Base-by-base conservation (phyloP, 345 rosid genomes). In the Iberis pinnata region DNA sequence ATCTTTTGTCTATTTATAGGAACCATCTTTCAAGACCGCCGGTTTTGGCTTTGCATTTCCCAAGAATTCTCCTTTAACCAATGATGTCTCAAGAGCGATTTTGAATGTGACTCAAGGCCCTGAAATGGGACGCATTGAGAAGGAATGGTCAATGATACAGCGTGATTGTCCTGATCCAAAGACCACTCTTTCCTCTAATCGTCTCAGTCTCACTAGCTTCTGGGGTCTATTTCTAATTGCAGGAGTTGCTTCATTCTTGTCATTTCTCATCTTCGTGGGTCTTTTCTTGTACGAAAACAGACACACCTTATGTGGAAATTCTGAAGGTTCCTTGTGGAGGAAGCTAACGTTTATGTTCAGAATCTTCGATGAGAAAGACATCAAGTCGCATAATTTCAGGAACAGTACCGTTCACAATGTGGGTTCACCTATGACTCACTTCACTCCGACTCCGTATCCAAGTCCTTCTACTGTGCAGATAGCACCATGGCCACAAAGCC, bases 21-120 rank as follows among this genome's bases (percentile, higher is more conserved):
- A 26, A 54, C 17, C 15, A 9, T 22, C 9, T 57, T 40, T 16
- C 44, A 19, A 54, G 29, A 53, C 14, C 42, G 10, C 0, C 39
- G 19, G n/a, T n/a, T 47, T 29, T 60, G 76, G 76, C n/a, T n/a
- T n/a, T n/a, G 85, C 73, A 8, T 76, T 79, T 16, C 68, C 73
- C 1, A 18, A 20, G 43, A 65, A 65, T 2, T 75, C 85, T 0
- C 76, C 70, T 14, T 52, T 75, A 17, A 78, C 69, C 2, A 10
- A 42, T 18, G 60, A 73, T 55, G 11, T 80, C 9, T 80, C 85
- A 32, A 62, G 39, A 38, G 81, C 74, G 35, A 68, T 79, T 66
- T 65, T 79, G 46, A 68, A 41, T 4, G 73, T 76, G 18, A 76
- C 76, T 8, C 61, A 72, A 59, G 52, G 67, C 14, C 39, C 19